Evolutionary conservation across 2,329 filamentous ascomycete species (phyloP).

Genomic region (Ascochyta viciae-villosae): DNA sequence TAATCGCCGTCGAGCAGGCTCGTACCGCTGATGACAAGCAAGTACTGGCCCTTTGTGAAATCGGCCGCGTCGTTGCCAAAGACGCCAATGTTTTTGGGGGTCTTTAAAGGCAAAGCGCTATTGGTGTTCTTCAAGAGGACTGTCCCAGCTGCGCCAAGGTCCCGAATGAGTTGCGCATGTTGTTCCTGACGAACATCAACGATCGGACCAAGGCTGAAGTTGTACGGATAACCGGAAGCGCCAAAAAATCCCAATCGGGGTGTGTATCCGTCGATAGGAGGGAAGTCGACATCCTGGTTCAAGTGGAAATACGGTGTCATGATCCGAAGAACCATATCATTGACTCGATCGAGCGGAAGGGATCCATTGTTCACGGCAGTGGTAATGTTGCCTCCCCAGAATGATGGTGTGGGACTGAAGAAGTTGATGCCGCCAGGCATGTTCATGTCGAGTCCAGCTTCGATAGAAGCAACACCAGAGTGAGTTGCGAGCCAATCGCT

Average conservation of each 20-base stretch:
- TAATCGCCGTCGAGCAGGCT: slow-evolving; percentile 25
- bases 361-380: slow-evolving; percentile 50
- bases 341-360: slow-evolving; percentile 47
- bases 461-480: slow-evolving; percentile 50
- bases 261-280: slow-evolving; percentile 41
- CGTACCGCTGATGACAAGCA: slow-evolving; percentile 8
- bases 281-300: slow-evolving; percentile 48
- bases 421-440: slow-evolving; percentile 47
- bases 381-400: slow-evolving; percentile 50
- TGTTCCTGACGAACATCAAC: slow-evolving; percentile 50
- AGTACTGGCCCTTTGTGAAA: slow-evolving; percentile 56
- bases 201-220: slow-evolving; percentile 43
- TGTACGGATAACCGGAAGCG: slow-evolving; percentile 28
- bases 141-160: slow-evolving; percentile 51
- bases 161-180: slow-evolving; percentile 48
- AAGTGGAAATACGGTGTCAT: slow-evolving; percentile 56
- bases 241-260: slow-evolving; percentile 30
- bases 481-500: slow-evolving; percentile 49
- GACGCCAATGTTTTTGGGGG: slow-evolving; percentile 56
- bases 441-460: slow-evolving; percentile 59
- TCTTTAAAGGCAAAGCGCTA: slow-evolving; percentile 58
- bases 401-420: slow-evolving; percentile 21
- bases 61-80: slow-evolving; percentile 59
- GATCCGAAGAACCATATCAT: slow-evolving; percentile 57
- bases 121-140: slow-evolving; percentile 58